Conservation (phyloP, 805 yeast species). For the Nakazawaea siamensis region DNA sequence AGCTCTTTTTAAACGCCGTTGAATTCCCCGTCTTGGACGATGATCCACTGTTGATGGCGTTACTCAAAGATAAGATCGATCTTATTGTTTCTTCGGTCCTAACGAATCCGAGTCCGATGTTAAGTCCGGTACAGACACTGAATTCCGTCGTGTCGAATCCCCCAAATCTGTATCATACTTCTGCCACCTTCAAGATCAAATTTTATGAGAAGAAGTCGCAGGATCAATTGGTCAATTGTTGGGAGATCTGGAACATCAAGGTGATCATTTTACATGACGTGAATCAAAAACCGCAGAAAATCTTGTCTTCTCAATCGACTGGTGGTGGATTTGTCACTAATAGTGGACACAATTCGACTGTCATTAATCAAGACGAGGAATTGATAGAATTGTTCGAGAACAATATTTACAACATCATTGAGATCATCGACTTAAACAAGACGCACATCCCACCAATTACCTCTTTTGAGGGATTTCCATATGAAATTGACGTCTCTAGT, state of each 20-base stretch:
- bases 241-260: constrained; percentile 68
- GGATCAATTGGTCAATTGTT: constrained; percentile 29
- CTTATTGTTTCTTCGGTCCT: constrained; percentile 5
- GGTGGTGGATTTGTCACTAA: constrained; percentile 6
- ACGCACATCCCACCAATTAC: constrained; percentile 71
- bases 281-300: constrained; percentile 12
- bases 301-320: constrained; percentile 9
- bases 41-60: constrained; percentile 1
- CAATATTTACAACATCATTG: constrained; percentile 37
- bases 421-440: constrained; percentile 46
- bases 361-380: constrained; percentile 12
- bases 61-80: constrained; percentile 8
- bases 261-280: constrained; percentile 32
- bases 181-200: constrained; percentile 12
- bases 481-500: constrained; percentile 25
- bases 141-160: too few species aligned
- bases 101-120: too few species aligned
- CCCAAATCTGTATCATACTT: constrained; percentile 6
- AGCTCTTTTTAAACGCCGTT: constrained; percentile 5
- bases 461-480: constrained; percentile 65
- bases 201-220: constrained; percentile 18
- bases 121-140: too few species aligned
- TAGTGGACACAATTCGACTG: background rate
- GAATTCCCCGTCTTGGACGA: constrained; percentile 8
- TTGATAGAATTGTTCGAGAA: constrained; percentile 30